A percentile compares a stretch with the other conserved stretches of the same genome.
Conservation (phyloP, 148 eudicot genomes). For the Spergularia bocconei region DNA sequence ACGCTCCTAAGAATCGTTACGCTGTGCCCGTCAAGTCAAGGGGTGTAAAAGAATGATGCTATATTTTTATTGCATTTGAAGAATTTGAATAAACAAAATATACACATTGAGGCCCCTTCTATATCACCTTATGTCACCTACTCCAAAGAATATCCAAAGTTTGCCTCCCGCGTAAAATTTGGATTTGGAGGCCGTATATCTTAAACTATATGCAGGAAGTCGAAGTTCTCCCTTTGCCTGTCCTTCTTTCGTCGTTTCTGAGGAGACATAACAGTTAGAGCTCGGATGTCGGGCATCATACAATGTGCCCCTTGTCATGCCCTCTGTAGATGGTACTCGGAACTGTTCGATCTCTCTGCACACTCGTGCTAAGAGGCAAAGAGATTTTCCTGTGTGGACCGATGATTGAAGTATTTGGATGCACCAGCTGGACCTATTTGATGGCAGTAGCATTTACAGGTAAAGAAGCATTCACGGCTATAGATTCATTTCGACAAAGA, state of each 20-base stretch:
- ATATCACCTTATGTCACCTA: not conserved
- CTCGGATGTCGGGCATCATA: not conserved
- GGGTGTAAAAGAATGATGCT: not conserved
- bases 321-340: not conserved
- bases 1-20: too few relatives aligned
- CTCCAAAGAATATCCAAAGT: slow-evolving; percentile 21
- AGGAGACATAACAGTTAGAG: not conserved
- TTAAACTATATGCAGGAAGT: not conserved
- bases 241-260: not conserved
- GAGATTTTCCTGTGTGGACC: not conserved
- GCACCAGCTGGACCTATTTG: slow-evolving; percentile 8
- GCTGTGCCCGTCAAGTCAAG: too few relatives aligned
- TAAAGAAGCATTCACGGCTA: not conserved
- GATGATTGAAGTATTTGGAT: not conserved
- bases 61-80: slow-evolving; percentile 19
- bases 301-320: not conserved
- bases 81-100: slow-evolving; percentile 14
- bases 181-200: slow-evolving; percentile 17
- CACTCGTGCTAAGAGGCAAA: not conserved
- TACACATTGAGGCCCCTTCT: not conserved
- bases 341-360: not conserved
- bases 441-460: slow-evolving; percentile 23
- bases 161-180: slow-evolving; percentile 17
- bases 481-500: slow-evolving; percentile 47
- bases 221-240: not conserved